A percentile compares a stretch with the other conserved stretches of the same genome.
These are phyloP conservation scores for Kockovaella imperatae DNA, from an alignment of 768 basidiomycete genomes.

Conservation along the genomic window DNA sequence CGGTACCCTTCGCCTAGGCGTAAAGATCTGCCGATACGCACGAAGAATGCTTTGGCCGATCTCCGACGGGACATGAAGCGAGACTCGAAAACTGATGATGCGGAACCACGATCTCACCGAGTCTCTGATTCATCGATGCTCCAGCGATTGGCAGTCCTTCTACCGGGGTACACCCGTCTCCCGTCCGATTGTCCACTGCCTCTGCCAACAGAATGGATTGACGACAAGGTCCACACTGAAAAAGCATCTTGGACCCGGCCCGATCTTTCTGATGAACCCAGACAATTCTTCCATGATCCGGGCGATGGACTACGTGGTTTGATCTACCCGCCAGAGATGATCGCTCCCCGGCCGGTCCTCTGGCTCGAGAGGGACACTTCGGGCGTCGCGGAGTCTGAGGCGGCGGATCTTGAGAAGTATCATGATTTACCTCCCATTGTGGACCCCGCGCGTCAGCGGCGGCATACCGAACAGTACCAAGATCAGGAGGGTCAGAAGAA, in stretches of 20 bases:
- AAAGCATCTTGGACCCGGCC: slow-evolving; percentile 38
- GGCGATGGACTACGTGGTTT: slow-evolving; percentile 48
- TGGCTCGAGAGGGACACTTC: slow-evolving; percentile 74
- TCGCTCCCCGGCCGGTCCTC: slow-evolving; percentile 68
- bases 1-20: neutral
- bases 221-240: slow-evolving; percentile 71
- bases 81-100: slow-evolving; percentile 33
- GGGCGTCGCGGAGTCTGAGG: slow-evolving; percentile 66
- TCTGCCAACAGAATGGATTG: slow-evolving; percentile 65
- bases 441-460: neutral
- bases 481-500: neutral
- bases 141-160: slow-evolving; percentile 48
- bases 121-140: slow-evolving; percentile 16
- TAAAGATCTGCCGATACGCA: neutral
- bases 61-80: slow-evolving; percentile 19
- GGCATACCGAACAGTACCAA: no score
- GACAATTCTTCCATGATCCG: neutral
- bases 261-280: neutral
- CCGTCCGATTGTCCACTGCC: slow-evolving; percentile 11
- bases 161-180: slow-evolving; percentile 56
- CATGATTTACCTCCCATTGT: slow-evolving; percentile 64
- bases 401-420: slow-evolving; percentile 65
- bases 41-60: slow-evolving; percentile 4
- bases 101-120: slow-evolving; percentile 54
- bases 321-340: slow-evolving; percentile 71